Conservation (phyloP, 2,329 filamentous ascomycete genomes). For the Xylariaceae sp. region DNA sequence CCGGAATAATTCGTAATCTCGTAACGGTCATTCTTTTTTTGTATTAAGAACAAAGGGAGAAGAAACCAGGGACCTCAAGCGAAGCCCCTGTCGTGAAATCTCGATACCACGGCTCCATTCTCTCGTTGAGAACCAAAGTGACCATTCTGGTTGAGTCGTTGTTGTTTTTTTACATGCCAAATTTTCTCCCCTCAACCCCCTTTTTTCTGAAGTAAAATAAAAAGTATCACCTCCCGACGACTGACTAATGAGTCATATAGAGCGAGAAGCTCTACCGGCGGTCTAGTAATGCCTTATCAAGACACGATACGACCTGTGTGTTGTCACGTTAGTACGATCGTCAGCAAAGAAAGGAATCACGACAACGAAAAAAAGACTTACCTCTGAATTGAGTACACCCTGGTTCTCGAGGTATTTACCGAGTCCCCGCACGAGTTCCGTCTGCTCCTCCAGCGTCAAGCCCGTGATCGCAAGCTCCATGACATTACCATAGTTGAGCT, state of each 20-base stretch:
- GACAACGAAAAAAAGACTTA: slow-evolving; percentile 26
- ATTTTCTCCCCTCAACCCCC: no score
- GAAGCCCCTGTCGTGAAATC: background rate
- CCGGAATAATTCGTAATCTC: background rate
- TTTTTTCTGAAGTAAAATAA: background rate
- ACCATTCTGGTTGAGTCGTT: no score
- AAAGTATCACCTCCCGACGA: slow-evolving; percentile 4
- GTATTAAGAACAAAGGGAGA: no score
- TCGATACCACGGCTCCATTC: background rate
- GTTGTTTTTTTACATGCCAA: background rate
- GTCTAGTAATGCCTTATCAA: slow-evolving; percentile 32
- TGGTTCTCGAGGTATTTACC: slow-evolving; percentile 61
- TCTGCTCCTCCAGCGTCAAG: slow-evolving; percentile 80
- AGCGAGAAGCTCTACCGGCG: slow-evolving; percentile 19
- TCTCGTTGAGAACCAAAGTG: no score
- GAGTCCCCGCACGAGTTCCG: slow-evolving; percentile 68
- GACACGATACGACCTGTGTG: slow-evolving; percentile 32
- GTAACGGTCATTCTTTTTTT: slow-evolving; percentile 5
- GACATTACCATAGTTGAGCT: slow-evolving; percentile 76
- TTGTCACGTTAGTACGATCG: background rate
- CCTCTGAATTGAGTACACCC: slow-evolving; percentile 41
- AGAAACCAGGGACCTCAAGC: background rate
- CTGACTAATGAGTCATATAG: slow-evolving; percentile 4
- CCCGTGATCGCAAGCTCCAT: slow-evolving; percentile 90
- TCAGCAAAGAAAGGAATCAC: background rate